A percentile compares a stretch with the other conserved stretches of the same genome.
phyloP scores from a whole-genome alignment of 2,329 filamentous ascomycete species.

The Madurella mycetomatis region DNA sequence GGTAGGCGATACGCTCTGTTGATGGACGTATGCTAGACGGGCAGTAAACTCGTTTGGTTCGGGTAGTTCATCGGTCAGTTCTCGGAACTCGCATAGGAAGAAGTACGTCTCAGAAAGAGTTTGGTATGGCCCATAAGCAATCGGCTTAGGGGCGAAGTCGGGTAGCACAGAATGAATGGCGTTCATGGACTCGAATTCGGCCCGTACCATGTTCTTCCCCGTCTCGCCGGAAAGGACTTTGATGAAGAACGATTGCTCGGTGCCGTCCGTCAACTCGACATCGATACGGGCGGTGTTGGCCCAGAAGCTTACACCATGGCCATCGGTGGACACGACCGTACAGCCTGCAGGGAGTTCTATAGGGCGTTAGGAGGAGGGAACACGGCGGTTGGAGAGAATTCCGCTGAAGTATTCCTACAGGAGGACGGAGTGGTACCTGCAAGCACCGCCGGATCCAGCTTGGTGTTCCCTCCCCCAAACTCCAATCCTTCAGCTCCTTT shows the following conservation, averaged over 20 bases:
- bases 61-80: conserved; percentile 29
- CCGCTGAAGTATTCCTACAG: too few relatives aligned
- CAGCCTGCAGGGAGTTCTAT: conserved; percentile 33
- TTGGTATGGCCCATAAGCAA: conserved; percentile 34
- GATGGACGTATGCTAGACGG: conserved; percentile 31
- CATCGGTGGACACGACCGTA: conserved; percentile 28
- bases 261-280: conserved; percentile 26
- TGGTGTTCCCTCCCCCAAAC: too few relatives aligned
- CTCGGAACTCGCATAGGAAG: conserved; percentile 34
- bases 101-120: conserved; percentile 29
- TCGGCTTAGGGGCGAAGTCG: conserved; percentile 34
- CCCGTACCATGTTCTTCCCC: neutral
- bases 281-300: conserved; percentile 32
- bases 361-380: too few relatives aligned
- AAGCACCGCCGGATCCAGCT: too few relatives aligned
- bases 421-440: too few relatives aligned
- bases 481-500: too few relatives aligned
- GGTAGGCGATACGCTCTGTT: conserved; percentile 30
- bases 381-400: too few relatives aligned
- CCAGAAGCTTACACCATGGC: conserved; percentile 36
- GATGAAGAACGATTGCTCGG: conserved; percentile 30
- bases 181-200: too few relatives aligned
- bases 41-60: conserved; percentile 24
- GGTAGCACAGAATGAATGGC: conserved; percentile 9
- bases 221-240: conserved; percentile 16